A percentile compares a stretch with the other conserved stretches of the same genome.
Conservation (phyloP, 1,139 yeast genomes). For the Nakaseomyces bracarensis region DNA sequence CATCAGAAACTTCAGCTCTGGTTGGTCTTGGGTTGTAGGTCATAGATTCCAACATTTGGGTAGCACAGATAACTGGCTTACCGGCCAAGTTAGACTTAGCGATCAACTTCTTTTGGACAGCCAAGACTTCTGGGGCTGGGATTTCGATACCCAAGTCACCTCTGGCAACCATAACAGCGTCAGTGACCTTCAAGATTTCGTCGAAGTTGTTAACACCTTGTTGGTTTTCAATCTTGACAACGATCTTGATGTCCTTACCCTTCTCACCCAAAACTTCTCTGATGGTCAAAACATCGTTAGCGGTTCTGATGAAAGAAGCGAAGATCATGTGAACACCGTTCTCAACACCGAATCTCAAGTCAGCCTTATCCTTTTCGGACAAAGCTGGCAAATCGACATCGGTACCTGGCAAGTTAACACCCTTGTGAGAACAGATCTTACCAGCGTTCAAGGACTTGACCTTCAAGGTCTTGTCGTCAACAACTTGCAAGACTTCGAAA, state of each 20-base stretch:
- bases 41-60: slow-evolving; percentile 99
- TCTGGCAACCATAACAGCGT: slow-evolving; percentile 99
- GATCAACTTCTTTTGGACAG: slow-evolving; percentile 97
- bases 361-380: slow-evolving; percentile 90
- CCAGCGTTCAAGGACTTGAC: slow-evolving; percentile 91
- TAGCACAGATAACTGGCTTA: slow-evolving; percentile 98
- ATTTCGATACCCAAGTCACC: slow-evolving; percentile 99
- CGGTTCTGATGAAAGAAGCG: slow-evolving; percentile 97
- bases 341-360: slow-evolving; percentile 89
- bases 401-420: slow-evolving; percentile 98
- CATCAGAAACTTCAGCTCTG: slow-evolving; percentile 99
- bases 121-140: slow-evolving; percentile 97
- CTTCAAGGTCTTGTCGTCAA: slow-evolving; percentile 70
- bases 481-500: slow-evolving; percentile 79
- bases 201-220: slow-evolving; percentile 99
- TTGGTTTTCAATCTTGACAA: slow-evolving; percentile 96
- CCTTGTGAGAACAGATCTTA: slow-evolving; percentile 93
- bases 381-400: slow-evolving; percentile 98
- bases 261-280: slow-evolving; percentile 94
- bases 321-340: slow-evolving; percentile 96
- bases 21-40: slow-evolving; percentile 99
- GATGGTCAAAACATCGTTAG: slow-evolving; percentile 79
- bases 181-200: slow-evolving; percentile 86
- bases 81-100: slow-evolving; percentile 99
- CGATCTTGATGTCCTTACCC: slow-evolving; percentile 91